These are phyloP conservation scores for Termitomyces sp. DNA, from an alignment of 768 basidiomycete species.

Conservation along the genomic window DNA sequence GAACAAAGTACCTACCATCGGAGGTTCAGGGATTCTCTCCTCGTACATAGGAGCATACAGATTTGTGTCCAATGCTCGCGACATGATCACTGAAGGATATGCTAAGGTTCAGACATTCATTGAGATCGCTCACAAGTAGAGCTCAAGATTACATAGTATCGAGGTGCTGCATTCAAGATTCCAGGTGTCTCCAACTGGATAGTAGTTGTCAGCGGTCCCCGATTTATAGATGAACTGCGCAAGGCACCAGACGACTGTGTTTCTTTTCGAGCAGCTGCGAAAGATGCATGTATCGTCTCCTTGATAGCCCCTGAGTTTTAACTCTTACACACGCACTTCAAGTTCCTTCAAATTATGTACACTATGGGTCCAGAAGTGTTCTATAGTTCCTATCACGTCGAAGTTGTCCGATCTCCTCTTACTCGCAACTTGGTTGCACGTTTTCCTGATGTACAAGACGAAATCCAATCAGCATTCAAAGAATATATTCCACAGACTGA, in stretches of 20 bases:
- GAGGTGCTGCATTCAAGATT: slow-evolving; percentile 34
- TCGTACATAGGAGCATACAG: slow-evolving; percentile 28
- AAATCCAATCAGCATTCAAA: slow-evolving; percentile 37
- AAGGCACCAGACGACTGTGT: slow-evolving; percentile 29
- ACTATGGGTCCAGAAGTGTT: slow-evolving; percentile 32
- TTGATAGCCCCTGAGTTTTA: too few species aligned
- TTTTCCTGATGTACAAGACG: slow-evolving; percentile 41
- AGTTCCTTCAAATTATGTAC: slow-evolving; percentile 36
- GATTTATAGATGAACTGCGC: slow-evolving; percentile 50
- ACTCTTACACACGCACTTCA: background rate
- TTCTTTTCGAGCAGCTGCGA: slow-evolving; percentile 25
- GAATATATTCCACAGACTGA: slow-evolving; percentile 32
- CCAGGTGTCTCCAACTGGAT: slow-evolving; percentile 39
- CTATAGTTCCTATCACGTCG: slow-evolving; percentile 27
- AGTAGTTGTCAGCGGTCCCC: slow-evolving; percentile 24
- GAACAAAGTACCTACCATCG: slow-evolving; percentile 28
- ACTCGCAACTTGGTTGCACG: slow-evolving; percentile 35
- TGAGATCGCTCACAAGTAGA: background rate
- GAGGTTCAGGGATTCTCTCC: slow-evolving; percentile 25
- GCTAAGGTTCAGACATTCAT: slow-evolving; percentile 19
- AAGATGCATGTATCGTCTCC: slow-evolving; percentile 20
- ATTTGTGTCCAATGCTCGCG: slow-evolving; percentile 21
- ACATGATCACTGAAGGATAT: slow-evolving; percentile 30
- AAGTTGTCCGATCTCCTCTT: slow-evolving; percentile 28
- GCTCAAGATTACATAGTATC: slow-evolving; percentile 8